Percentiles rank a stretch among this genome's conserved stretches.
Evolutionary conservation across 2,329 filamentous ascomycete species (phyloP).

Genomic region (Hymenoscyphus albidus): DNA sequence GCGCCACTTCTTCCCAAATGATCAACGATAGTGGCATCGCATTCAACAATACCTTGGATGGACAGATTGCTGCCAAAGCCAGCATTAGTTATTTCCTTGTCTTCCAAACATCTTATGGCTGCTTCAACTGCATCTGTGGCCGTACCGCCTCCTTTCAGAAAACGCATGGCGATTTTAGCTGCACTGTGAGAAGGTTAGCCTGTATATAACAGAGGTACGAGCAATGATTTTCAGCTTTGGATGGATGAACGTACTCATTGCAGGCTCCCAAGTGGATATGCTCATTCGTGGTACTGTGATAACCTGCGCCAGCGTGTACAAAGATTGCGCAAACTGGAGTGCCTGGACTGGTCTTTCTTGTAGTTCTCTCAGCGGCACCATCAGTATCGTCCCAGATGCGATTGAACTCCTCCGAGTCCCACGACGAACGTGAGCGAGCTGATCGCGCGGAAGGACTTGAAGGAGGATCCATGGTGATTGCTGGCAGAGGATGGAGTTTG

Average conservation of each 20-base stretch:
- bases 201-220: neutral
- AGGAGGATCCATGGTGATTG: neutral
- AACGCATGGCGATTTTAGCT: slow-evolving; percentile 75
- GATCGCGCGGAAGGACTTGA: neutral
- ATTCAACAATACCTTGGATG: slow-evolving; percentile 87
- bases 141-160: slow-evolving; percentile 72
- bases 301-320: slow-evolving; percentile 92
- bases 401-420: slow-evolving; percentile 11
- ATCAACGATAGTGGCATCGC: slow-evolving; percentile 90
- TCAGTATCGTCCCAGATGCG: slow-evolving; percentile 33
- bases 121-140: slow-evolving; percentile 88
- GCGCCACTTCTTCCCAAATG: slow-evolving; percentile 88
- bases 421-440: neutral
- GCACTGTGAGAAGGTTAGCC: slow-evolving; percentile 52
- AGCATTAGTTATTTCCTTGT: slow-evolving; percentile 93
- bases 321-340: slow-evolving; percentile 69
- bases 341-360: slow-evolving; percentile 19
- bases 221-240: neutral
- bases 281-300: slow-evolving; percentile 86
- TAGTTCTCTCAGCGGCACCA: slow-evolving; percentile 28
- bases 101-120: slow-evolving; percentile 82
- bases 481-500: neutral
- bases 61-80: slow-evolving; percentile 94
- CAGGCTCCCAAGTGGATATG: slow-evolving; percentile 79
- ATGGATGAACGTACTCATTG: slow-evolving; percentile 63